A percentile compares a stretch with the other conserved stretches of the same genome.
Evolutionary conservation across 2,329 filamentous ascomycete genomes (phyloP).

Genomic region (Penicillium glabrum): DNA sequence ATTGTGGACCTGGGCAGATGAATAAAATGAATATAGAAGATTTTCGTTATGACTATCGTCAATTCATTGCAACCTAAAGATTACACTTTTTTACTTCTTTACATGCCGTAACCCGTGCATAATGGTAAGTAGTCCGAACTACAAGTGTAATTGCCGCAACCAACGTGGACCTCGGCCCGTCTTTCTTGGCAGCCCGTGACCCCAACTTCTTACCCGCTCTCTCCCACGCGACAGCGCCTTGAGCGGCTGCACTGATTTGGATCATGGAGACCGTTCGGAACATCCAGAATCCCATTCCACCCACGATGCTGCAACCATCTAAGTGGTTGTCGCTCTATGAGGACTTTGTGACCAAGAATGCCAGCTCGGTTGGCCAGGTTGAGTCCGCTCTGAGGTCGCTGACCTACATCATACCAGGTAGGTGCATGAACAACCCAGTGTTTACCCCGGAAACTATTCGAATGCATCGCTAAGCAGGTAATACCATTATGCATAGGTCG

Average conservation of each 20-base stretch:
- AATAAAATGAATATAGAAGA: constrained; percentile 44
- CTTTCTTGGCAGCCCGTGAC: constrained; percentile 29
- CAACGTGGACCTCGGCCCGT: constrained; percentile 27
- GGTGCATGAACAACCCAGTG: background rate
- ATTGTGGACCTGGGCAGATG: constrained; percentile 79
- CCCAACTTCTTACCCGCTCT: constrained; percentile 5
- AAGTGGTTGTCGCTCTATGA: constrained; percentile 44
- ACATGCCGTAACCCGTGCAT: background rate
- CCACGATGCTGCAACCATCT: constrained; percentile 35
- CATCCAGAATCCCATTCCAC: constrained; percentile 27
- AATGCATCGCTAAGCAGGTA: background rate
- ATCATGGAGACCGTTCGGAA: constrained; percentile 36
- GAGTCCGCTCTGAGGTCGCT: constrained; percentile 89
- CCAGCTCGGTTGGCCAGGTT: constrained; percentile 89
- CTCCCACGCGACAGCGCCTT: constrained; percentile 11
- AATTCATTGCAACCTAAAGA: background rate
- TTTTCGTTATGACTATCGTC: background rate
- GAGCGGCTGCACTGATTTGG: constrained; percentile 5
- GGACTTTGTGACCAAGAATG: constrained; percentile 93
- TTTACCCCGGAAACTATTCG: background rate
- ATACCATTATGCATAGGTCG: constrained; percentile 30
- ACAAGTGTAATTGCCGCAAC: background rate
- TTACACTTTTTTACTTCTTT: background rate
- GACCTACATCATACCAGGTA: constrained; percentile 90
- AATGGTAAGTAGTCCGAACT: background rate